These are phyloP conservation scores for Cladosporium sp. DNA, from an alignment of 2,329 filamentous ascomycete species.

Conservation along the genomic window DNA sequence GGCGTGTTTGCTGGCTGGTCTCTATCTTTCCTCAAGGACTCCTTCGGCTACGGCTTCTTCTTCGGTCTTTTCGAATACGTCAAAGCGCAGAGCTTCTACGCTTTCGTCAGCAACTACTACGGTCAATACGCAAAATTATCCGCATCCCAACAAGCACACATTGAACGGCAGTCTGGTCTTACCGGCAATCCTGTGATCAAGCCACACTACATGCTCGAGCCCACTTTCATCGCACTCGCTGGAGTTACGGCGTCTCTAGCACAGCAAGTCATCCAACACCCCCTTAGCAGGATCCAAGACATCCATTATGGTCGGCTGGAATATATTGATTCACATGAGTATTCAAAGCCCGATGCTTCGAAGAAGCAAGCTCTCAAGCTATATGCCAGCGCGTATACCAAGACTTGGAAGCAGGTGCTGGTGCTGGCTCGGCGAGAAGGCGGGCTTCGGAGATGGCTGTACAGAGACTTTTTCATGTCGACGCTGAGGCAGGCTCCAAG, in stretches of 20 bases:
- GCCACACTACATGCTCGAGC: conserved; percentile 70
- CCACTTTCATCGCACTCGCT: conserved; percentile 62
- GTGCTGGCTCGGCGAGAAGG: conserved; percentile 54
- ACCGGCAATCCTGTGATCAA: conserved; percentile 49
- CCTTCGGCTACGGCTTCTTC: conserved; percentile 63
- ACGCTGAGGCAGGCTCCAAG: conserved; percentile 69
- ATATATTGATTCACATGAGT: conserved; percentile 57
- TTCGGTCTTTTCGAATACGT: conserved; percentile 71
- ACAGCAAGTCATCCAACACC: conserved; percentile 66
- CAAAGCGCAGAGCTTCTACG: conserved; percentile 67
- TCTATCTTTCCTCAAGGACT: conserved; percentile 63
- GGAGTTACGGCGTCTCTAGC: conserved; percentile 62
- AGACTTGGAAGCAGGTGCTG: conserved; percentile 57
- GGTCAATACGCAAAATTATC: conserved; percentile 36
- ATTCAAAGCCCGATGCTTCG: conserved; percentile 34
- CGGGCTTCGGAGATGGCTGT: conserved; percentile 58
- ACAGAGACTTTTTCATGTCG: conserved; percentile 64
- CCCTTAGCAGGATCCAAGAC: conserved; percentile 63
- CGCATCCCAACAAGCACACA: conserved; percentile 27
- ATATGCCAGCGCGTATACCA: conserved; percentile 66
- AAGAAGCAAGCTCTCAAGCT: conserved; percentile 50
- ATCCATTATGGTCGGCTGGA: conserved; percentile 69
- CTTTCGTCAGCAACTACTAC: conserved; percentile 66
- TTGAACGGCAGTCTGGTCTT: conserved; percentile 21
- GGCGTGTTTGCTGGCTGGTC: conserved; percentile 71